Evolutionary conservation across 345 rosid species (phyloP), one percentile per base, ranked within the genome.

Genomic region (Acer saccharum): DNA sequence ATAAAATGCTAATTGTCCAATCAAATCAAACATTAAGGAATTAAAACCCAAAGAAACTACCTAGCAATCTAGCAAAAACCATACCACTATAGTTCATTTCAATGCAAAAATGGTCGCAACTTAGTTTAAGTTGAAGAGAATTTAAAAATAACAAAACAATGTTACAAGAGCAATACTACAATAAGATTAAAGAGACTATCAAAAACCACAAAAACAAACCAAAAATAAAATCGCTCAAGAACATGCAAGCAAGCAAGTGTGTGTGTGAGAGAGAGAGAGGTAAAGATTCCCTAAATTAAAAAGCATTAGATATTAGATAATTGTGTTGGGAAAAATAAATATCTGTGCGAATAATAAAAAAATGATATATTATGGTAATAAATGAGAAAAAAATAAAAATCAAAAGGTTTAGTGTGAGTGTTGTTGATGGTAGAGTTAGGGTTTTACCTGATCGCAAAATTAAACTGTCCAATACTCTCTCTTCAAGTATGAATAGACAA

Each of bases 391-490:
- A 32, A 43, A 43, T 27, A 1, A 27, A 27, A 27, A 27, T 27
- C 29, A 27, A 27, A 27, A 27, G 1, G 29, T 8, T 21, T 13
- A 4, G 32, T 10, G 32, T 0, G 35, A 43, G 48, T 6, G 48
- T 43, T 25, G 11, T 11, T 62, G 35, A 62, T 3, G 12, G 13
- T 64, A 54, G 46, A 7, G 55, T 67, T 72, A 46, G 44, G 80
- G 66, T 43, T 73, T 58, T 73, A 77, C 74, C 63, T 73, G 75
- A 73, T 72, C 80, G 80, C 74, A 29, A 46, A 57, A 73, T 60
- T 68, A 68, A 68, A 72, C 20, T 32, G 68, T 13, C 6, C n/a
- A 52, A 14, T 14, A 70, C 44, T 66, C 41, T 29, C 35, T 23
- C 25, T 23, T 1, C 9, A 41, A 6, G 44, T 41, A 41, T 8